Base-by-base conservation (phyloP, 1,284 basidiomycete genomes). In the Irpex sp. region DNA sequence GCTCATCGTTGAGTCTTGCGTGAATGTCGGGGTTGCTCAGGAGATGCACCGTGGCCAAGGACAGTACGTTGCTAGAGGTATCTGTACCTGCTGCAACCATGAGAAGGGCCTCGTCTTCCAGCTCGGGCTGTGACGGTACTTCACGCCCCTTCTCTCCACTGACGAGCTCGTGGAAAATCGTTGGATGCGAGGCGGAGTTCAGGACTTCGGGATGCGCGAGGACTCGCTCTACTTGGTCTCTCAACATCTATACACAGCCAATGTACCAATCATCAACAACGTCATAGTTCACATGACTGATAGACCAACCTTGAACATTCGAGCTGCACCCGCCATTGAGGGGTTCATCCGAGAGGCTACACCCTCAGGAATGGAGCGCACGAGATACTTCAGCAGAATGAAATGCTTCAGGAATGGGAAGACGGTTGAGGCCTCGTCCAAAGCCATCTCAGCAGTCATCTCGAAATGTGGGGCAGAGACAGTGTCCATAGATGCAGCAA, bases 61-160 rank as follows among this genome's bases (percentile, higher is more conserved):
- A 34, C 7, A 64, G 48, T 7, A 61, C 44, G 47, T 62, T 59
- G 63, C 65, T 64, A 6, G 44, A 21, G 4, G 74, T 74, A 62
- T 78, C 76, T 17, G 69, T 70, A 11, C 75, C 75, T 3, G 75
- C 75, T 4, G 67, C 69, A 11, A 76, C 65, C 11, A 76, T 67
- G 19, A 70, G 66, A 17, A 70, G 59, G 1, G 72, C 74, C 63
- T 77, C 75, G 44, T 75, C 68, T 13, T 71, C 13, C 5, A 75
- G 66, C 21, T 60, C 62, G 36, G 38, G 44, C 8, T 62, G 57
- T 1, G 66, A 65, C 2, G 65, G 65, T 3, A 65, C 31, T 3
- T 59, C 26, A 8, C 56, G 61, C 17, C 64, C 65, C 38, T 65
- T 62, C 17, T 67, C 64, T 9, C 65, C 66, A 49, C 62, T 66